Evolutionary conservation across 2,329 filamentous ascomycete genomes (phyloP), one percentile per base, ranked within the genome.

Genomic region (Aspergillus ochraceoroseus): DNA sequence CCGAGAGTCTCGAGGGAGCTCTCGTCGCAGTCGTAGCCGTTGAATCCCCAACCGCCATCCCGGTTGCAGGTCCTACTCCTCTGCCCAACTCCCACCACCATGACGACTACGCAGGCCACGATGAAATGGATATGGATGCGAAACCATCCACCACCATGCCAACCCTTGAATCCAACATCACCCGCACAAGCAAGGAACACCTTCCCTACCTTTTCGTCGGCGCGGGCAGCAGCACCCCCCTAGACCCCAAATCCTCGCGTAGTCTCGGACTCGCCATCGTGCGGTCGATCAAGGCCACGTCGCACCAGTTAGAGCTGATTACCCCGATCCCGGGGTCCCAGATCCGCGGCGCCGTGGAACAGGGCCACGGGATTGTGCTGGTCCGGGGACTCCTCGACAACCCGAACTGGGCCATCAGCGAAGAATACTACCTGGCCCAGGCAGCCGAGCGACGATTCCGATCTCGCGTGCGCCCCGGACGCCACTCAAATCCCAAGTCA

Each of bases 11-110:
- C 13, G 71, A 77, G 29, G 77, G 76, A 27, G 62, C 71, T 3
- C 53, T 79, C 6, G 70, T 80, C 7, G 74, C 73, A 4, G 62
- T 82, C 19, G 66, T 77, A 1, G 65, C 68, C 1, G 57, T 74
- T 2, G 69, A 75, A 41, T 65, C 67, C 4, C 50, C 62, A 0
- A 52, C 46, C 27, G 61, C 62, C 6, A 54, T 68, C 3, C 41
- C 19, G n/a, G n/a, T n/a, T n/a, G n/a, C n/a, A n/a, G n/a, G n/a
- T n/a, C n/a, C n/a, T 32, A 34, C n/a, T 7, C 17, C 15, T 17
- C 30, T 17, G 23, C 14, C 25, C 23, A 15, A 19, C 28, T 9
- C 7, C 20, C 29, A 18, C 17, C 11, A n/a, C 15, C 7, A 17
- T 9, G 19, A 25, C 13, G 15, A 30, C 5, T n/a, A 40, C 1